Evolutionary conservation across 768 basidiomycete genomes (phyloP).

Genomic region (Mycena capillaripes): DNA sequence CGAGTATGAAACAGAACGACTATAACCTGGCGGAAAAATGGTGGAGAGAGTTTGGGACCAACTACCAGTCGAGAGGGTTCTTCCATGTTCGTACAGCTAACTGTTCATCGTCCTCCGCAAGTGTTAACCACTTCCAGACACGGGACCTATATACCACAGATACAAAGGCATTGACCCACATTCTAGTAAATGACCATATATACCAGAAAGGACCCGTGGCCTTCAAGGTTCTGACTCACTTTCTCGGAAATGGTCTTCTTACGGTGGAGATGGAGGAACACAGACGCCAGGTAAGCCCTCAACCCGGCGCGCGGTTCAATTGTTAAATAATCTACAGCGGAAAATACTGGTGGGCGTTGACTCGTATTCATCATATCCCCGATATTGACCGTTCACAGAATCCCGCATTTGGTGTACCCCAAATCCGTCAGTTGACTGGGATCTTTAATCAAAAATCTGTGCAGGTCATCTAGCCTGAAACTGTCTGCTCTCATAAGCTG

Average conservation of each 20-base stretch:
- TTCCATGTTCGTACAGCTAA: background rate
- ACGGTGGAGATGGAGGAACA: background rate
- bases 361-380: constrained; percentile 37
- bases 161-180: constrained; percentile 13
- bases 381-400: constrained; percentile 54
- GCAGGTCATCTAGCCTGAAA: background rate
- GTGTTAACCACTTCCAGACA: background rate
- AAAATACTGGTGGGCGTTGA: background rate
- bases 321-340: background rate
- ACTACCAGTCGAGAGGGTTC: background rate
- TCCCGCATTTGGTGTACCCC: constrained; percentile 74
- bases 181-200: background rate
- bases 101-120: background rate
- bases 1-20: background rate
- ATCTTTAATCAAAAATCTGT: constrained; percentile 65
- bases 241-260: constrained; percentile 17
- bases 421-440: constrained; percentile 66
- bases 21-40: background rate
- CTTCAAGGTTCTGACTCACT: background rate
- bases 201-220: constrained; percentile 15
- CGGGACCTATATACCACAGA: constrained; percentile 13
- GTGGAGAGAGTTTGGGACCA: background rate
- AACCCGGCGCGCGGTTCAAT: background rate
- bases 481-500: background rate
- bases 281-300: background rate